A percentile compares a stretch with the other conserved stretches of the same genome.
phyloP scores from a whole-genome alignment of 768 basidiomycete genomes.

The Lentinula aciculospora region DNA sequence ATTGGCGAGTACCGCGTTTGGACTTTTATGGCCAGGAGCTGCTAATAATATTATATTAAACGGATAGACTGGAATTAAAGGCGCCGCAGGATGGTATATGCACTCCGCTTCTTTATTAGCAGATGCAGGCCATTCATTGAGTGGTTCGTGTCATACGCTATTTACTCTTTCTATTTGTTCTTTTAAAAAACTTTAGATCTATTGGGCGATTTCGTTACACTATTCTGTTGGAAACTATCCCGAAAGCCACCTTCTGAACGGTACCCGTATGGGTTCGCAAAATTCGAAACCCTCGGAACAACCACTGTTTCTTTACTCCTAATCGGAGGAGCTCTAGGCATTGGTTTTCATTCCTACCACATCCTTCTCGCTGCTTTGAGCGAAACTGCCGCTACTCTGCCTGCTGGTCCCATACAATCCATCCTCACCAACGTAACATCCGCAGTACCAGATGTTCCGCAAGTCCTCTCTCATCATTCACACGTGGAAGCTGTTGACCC shows the following conservation, averaged over 20 bases:
- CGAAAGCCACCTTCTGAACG: conserved; percentile 70
- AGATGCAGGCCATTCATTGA: conserved; percentile 88
- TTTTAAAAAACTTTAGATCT: conserved; percentile 45
- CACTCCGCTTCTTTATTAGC: conserved; percentile 90
- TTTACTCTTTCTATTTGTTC: background rate
- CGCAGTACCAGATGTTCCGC: conserved; percentile 47
- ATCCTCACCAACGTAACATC: conserved; percentile 53
- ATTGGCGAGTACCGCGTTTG: conserved; percentile 25
- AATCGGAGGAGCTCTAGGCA: conserved; percentile 76
- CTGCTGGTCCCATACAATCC: conserved; percentile 59
- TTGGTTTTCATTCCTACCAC: conserved; percentile 87
- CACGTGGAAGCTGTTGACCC: conserved; percentile 67
- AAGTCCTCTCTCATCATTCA: conserved; percentile 47
- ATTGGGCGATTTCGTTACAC: conserved; percentile 85
- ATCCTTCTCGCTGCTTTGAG: conserved; percentile 72
- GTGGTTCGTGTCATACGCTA: conserved; percentile 47
- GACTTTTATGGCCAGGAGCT: background rate
- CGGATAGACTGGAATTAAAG: conserved; percentile 63
- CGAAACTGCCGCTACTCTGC: conserved; percentile 57
- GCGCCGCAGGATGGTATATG: conserved; percentile 81
- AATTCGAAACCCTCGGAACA: conserved; percentile 96
- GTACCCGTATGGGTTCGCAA: conserved; percentile 88
- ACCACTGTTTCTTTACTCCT: conserved; percentile 77
- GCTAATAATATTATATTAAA: background rate
- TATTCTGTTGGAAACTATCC: conserved; percentile 84